Conservation (phyloP, 768 basidiomycete species). For the Lactarius hatsudake region DNA sequence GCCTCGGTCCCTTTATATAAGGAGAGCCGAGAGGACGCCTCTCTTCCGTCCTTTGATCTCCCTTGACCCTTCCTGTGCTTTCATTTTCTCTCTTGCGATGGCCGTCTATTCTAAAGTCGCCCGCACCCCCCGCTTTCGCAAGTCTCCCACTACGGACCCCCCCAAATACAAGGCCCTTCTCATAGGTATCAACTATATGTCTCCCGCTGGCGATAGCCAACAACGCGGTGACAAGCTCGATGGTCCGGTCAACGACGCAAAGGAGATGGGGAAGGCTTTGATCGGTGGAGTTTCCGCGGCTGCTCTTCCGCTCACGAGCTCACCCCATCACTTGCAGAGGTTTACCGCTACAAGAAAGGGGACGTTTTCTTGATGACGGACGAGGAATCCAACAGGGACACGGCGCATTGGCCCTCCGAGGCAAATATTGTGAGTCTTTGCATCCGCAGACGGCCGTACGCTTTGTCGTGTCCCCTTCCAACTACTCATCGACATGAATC, state of each 20-base stretch:
- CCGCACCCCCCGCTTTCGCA: neutral
- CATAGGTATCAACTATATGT: slow-evolving; percentile 14
- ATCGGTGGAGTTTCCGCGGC: slow-evolving; percentile 8
- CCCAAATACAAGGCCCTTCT: neutral
- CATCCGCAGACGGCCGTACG: neutral
- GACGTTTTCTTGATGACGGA: slow-evolving; percentile 27
- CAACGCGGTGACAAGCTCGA: neutral
- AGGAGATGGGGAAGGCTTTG: slow-evolving; percentile 8
- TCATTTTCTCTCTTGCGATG: neutral
- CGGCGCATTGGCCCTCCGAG: slow-evolving; percentile 13
- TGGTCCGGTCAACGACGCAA: slow-evolving; percentile 16
- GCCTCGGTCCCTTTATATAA: neutral
- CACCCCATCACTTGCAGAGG: neutral
- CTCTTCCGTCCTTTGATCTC: neutral
- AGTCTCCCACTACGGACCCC: neutral
- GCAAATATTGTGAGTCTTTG: slow-evolving; percentile 24
- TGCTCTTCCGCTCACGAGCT: neutral
- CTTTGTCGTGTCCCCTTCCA: neutral
- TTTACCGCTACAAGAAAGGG: slow-evolving; percentile 9
- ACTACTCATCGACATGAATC: neutral
- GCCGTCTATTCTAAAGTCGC: neutral
- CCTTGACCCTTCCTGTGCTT: neutral
- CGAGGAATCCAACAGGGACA: slow-evolving; percentile 1
- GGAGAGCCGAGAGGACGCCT: neutral
- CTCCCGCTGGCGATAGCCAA: neutral